These are phyloP conservation scores for Saprolegnia parasitica DNA, from an alignment of 352 stramenopile genomes.

Conservation along the genomic window DNA sequence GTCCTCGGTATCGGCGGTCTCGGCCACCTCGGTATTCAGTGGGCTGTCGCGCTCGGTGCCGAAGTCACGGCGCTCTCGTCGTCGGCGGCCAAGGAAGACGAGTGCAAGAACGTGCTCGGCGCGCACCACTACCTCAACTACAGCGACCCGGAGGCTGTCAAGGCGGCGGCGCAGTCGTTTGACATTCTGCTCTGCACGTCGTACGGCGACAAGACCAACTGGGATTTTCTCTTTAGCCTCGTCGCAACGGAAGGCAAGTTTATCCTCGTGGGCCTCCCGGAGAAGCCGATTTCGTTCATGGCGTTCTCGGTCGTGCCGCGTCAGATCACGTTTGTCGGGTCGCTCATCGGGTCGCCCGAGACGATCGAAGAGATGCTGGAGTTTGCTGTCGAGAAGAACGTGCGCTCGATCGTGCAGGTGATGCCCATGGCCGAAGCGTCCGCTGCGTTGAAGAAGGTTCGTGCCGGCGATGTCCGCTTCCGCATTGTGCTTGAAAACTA, in stretches of 20 bases:
- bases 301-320: constrained; percentile 42
- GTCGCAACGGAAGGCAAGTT: constrained; percentile 59
- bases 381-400: constrained; percentile 70
- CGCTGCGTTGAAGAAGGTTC: constrained; percentile 40
- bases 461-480: constrained; percentile 40
- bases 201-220: constrained; percentile 42
- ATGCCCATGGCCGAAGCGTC: constrained; percentile 44
- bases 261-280: constrained; percentile 64
- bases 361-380: constrained; percentile 82
- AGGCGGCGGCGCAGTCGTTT: constrained; percentile 40
- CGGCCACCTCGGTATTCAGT: constrained; percentile 81
- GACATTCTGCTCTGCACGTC: constrained; percentile 73
- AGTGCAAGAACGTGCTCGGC: constrained; percentile 54
- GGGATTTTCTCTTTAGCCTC: constrained; percentile 51
- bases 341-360: constrained; percentile 47
- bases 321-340: constrained; percentile 49
- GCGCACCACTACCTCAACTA: constrained; percentile 64
- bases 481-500: constrained; percentile 36
- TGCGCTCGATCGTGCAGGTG: constrained; percentile 50
- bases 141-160: constrained; percentile 39
- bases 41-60: constrained; percentile 67
- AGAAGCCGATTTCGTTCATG: constrained; percentile 50
- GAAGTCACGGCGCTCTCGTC: constrained; percentile 70
- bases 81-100: constrained; percentile 55
- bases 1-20: constrained; percentile 82